Conservation (phyloP, 2,329 filamentous ascomycete genomes). For the Emericellopsis cladophorae region DNA sequence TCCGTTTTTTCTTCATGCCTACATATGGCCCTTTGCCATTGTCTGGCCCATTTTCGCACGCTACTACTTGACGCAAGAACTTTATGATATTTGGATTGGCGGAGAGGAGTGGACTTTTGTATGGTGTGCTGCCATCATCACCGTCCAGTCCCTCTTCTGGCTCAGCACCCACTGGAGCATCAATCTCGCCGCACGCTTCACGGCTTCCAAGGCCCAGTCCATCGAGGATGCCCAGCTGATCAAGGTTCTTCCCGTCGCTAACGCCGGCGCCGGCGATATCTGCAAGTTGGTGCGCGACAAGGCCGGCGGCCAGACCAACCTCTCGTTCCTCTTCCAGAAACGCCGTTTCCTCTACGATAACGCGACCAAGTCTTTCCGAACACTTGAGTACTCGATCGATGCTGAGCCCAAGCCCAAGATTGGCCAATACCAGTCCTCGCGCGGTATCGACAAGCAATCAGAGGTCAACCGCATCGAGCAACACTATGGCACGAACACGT, state of each 20-base stretch:
- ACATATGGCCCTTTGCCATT: constrained; percentile 86
- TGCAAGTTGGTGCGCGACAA: constrained; percentile 69
- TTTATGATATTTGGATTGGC: constrained; percentile 83
- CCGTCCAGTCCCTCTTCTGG: constrained; percentile 80
- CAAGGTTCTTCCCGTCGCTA: constrained; percentile 82
- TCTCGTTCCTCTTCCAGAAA: constrained; percentile 96
- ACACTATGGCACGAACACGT: constrained; percentile 91
- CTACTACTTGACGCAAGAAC: constrained; percentile 69
- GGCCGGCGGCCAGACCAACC: constrained; percentile 58
- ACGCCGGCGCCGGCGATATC: constrained; percentile 82
- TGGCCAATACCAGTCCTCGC: constrained; percentile 64
- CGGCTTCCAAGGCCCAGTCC: constrained; percentile 54
- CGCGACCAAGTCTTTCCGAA: constrained; percentile 61
- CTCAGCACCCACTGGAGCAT: constrained; percentile 97
- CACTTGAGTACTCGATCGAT: constrained; percentile 76
- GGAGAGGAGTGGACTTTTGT: constrained; percentile 98
- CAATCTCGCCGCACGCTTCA: constrained; percentile 71
- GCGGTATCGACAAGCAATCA: constrained; percentile 60
- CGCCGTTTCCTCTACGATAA: constrained; percentile 81
- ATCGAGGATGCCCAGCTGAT: constrained; percentile 71
- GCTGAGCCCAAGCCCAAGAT: constrained; percentile 70
- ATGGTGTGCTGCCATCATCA: constrained; percentile 80
- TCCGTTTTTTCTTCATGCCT: constrained; percentile 68
- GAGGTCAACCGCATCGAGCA: constrained; percentile 73
- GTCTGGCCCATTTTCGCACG: constrained; percentile 87